Percentiles rank a stretch among this genome's conserved stretches.
These are phyloP conservation scores for Coemansia sp. DNA, from an alignment of 192 early-diverging fungal genomes.

Conservation along the genomic window DNA sequence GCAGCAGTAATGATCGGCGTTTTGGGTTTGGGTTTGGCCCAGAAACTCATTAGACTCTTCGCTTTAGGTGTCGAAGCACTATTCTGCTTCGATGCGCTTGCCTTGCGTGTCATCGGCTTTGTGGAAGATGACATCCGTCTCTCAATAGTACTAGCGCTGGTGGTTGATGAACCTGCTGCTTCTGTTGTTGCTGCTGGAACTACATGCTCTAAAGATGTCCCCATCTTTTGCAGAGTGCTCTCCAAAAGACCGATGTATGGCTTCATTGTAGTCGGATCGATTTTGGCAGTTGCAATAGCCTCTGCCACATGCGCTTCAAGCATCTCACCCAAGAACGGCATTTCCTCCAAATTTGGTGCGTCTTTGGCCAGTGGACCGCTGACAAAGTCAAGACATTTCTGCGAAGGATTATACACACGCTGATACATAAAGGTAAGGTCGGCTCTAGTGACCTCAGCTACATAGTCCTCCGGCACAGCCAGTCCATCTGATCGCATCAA, in stretches of 20 bases:
- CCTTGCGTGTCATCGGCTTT: constrained; percentile 3
- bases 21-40: constrained; percentile 13
- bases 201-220: neutral
- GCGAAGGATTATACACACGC: constrained; percentile 76
- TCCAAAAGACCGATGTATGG: constrained; percentile 33
- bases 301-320: constrained; percentile 53
- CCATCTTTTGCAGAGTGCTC: neutral
- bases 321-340: constrained; percentile 59
- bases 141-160: neutral
- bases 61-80: constrained; percentile 4
- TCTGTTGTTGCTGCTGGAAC: neutral
- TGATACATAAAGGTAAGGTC: constrained; percentile 89
- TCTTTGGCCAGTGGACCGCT: constrained; percentile 46
- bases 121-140: neutral
- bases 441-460: constrained; percentile 65
- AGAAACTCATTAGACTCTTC: constrained; percentile 23
- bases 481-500: constrained; percentile 53
- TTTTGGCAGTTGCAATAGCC: constrained; percentile 59
- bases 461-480: constrained; percentile 64
- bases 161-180: no score
- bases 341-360: constrained; percentile 33
- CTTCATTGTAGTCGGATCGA: constrained; percentile 61
- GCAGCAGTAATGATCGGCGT: neutral
- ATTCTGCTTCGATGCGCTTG: neutral
- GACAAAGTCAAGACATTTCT: constrained; percentile 56